Evolutionary conservation across 352 stramenopile genomes (phyloP).

Genomic region (Globisporangium emineosum): DNA sequence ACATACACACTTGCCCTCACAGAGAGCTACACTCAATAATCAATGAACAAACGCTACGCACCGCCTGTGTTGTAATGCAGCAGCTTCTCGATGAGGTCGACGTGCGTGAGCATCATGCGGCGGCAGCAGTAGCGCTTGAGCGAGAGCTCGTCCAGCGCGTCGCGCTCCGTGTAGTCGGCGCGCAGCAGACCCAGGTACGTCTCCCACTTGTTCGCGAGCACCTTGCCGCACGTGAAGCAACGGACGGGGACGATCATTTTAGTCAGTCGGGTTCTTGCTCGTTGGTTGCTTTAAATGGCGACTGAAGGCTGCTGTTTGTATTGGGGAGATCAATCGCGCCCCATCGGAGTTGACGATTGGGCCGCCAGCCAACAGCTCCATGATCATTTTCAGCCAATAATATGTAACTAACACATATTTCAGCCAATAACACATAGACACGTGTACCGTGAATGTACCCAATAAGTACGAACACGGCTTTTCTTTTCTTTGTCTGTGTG

Average conservation of each 20-base stretch:
- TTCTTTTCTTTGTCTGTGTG: neutral
- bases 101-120: slow-evolving; percentile 99
- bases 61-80: slow-evolving; percentile 99
- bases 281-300: neutral
- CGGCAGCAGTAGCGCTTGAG: slow-evolving; percentile 99
- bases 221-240: slow-evolving; percentile 99
- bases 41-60: too few species aligned
- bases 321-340: neutral
- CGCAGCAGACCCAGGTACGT: slow-evolving; percentile 97
- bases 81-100: slow-evolving; percentile 99
- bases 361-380: slow-evolving; percentile 15
- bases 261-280: neutral
- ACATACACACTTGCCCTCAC: neutral
- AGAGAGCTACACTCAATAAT: neutral
- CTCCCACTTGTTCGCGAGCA: slow-evolving; percentile 99
- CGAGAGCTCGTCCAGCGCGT: slow-evolving; percentile 97
- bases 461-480: slow-evolving; percentile 2
- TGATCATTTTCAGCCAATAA: slow-evolving; percentile 8
- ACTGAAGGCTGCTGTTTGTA: neutral
- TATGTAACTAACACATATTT: too few species aligned
- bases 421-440: neutral
- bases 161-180: slow-evolving; percentile 96
- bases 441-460: neutral
- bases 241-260: slow-evolving; percentile 99
- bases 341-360: slow-evolving; percentile 1